Conservation (phyloP, 2,329 filamentous ascomycete genomes). For the Coleophoma eucalyptorum region DNA sequence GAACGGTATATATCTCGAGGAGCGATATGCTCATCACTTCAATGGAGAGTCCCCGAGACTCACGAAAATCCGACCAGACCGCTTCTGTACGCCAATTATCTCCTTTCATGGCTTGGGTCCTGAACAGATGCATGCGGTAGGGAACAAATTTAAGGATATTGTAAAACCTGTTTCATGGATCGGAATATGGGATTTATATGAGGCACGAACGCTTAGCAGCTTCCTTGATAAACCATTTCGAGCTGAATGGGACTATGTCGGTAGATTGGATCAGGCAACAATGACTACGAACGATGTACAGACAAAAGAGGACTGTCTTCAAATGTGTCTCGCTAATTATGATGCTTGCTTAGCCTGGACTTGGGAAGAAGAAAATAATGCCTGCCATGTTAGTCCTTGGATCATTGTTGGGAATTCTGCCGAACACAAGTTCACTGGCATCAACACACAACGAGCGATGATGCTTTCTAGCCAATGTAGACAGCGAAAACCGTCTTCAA, state of each 20-base stretch:
- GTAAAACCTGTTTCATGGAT: slow-evolving; percentile 4
- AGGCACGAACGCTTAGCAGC: slow-evolving; percentile 33
- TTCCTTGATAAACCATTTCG: slow-evolving; percentile 33
- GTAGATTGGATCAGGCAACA: slow-evolving; percentile 40
- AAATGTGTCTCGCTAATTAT: slow-evolving; percentile 35
- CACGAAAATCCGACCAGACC: slow-evolving; percentile 44
- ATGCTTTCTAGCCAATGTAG: not conserved
- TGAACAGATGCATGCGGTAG: not conserved
- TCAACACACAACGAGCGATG: slow-evolving; percentile 25
- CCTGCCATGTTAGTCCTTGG: slow-evolving; percentile 46
- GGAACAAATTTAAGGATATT: not conserved
- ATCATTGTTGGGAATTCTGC: slow-evolving; percentile 38
- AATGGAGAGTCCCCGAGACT: slow-evolving; percentile 49
- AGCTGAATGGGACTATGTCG: slow-evolving; percentile 44
- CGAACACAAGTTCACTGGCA: slow-evolving; percentile 32
- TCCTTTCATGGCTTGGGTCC: slow-evolving; percentile 9
- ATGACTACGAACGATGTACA: slow-evolving; percentile 32
- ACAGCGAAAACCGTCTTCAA: too few species aligned
- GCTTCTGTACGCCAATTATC: slow-evolving; percentile 35
- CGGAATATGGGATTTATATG: slow-evolving; percentile 44
- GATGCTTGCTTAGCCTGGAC: slow-evolving; percentile 47
- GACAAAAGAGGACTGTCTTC: slow-evolving; percentile 38
- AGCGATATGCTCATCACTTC: slow-evolving; percentile 49
- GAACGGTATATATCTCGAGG: slow-evolving; percentile 51
- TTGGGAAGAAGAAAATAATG: slow-evolving; percentile 35